Evolutionary conservation across 805 yeast genomes (phyloP).

Genomic region (Saturnispora bothae): DNA sequence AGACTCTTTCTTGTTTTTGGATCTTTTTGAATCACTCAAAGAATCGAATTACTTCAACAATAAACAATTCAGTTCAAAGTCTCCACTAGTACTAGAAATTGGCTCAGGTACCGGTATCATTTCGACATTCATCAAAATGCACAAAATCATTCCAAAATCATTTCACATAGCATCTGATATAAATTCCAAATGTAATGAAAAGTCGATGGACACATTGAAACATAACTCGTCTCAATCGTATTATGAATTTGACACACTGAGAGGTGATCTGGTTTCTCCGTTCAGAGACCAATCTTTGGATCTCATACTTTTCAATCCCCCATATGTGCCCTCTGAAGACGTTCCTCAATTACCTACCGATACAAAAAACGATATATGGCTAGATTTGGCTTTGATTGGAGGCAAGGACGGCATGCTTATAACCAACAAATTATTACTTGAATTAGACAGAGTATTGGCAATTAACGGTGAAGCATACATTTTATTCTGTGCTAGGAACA

Average conservation of each 20-base stretch:
- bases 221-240: constrained; percentile 14
- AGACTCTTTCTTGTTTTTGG: constrained; percentile 78
- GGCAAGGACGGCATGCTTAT: constrained; percentile 87
- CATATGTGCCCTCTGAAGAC: constrained; percentile 82
- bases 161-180: constrained; percentile 65
- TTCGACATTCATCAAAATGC: constrained; percentile 58
- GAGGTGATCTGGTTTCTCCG: constrained; percentile 46
- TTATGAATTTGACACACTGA: constrained; percentile 36
- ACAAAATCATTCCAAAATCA: constrained; percentile 39
- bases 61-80: constrained; percentile 18
- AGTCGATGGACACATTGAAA: constrained; percentile 34
- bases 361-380: constrained; percentile 46
- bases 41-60: constrained; percentile 21
- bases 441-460: constrained; percentile 43
- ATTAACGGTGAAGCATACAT: constrained; percentile 70
- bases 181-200: constrained; percentile 63
- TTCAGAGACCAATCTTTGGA: constrained; percentile 45
- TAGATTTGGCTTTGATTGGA: constrained; percentile 83
- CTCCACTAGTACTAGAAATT: constrained; percentile 64
- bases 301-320: constrained; percentile 82
- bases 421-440: constrained; percentile 53
- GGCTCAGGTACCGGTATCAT: constrained; percentile 93
- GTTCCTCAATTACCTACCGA: constrained; percentile 51
- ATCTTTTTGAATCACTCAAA: constrained; percentile 57
- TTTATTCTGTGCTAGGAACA: constrained; percentile 83